Percentiles rank a stretch among this genome's conserved stretches.
Evolutionary conservation across 139 green algal species (phyloP).

Genomic region (Chlorella ohadii): DNA sequence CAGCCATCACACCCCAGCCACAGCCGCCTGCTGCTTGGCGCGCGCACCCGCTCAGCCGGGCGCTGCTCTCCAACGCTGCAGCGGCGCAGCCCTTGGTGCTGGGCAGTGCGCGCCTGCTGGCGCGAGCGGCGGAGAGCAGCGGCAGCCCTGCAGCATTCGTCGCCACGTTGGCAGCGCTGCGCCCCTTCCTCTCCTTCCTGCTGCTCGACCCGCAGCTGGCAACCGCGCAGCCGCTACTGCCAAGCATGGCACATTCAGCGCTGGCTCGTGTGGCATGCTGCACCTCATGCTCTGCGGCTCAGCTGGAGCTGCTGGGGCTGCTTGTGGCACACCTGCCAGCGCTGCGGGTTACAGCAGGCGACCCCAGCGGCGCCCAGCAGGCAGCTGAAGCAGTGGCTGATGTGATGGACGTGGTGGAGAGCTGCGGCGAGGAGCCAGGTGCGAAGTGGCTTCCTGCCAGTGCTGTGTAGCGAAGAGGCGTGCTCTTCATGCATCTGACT

Average conservation of each 20-base stretch:
- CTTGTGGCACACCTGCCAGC: constrained; percentile 13
- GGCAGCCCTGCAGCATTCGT: neutral
- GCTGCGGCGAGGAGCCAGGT: constrained; percentile 26
- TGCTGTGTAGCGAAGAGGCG: too few relatives aligned
- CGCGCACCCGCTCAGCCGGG: constrained; percentile 12
- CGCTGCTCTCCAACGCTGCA: constrained; percentile 6
- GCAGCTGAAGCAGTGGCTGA: neutral
- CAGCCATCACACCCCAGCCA: neutral
- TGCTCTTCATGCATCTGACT: too few relatives aligned
- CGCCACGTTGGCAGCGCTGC: neutral
- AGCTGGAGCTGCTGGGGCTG: constrained; percentile 31
- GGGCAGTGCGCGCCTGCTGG: neutral
- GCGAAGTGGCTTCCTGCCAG: too few relatives aligned
- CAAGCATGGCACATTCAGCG: neutral
- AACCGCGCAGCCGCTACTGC: constrained; percentile 8
- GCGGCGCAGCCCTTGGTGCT: constrained; percentile 10
- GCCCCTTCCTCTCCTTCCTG: constrained; percentile 20
- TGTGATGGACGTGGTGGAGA: constrained; percentile 30
- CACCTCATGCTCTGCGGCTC: neutral
- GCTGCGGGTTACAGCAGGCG: neutral
- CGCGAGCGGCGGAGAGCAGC: neutral
- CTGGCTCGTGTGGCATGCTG: constrained; percentile 12
- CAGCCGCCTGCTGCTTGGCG: neutral
- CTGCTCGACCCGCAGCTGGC: constrained; percentile 14
- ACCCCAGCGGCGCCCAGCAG: neutral